A percentile compares a stretch with the other conserved stretches of the same genome.
phyloP scores from a whole-genome alignment of 169 alveolate genomes.

The Plasmodium falciparum region DNA sequence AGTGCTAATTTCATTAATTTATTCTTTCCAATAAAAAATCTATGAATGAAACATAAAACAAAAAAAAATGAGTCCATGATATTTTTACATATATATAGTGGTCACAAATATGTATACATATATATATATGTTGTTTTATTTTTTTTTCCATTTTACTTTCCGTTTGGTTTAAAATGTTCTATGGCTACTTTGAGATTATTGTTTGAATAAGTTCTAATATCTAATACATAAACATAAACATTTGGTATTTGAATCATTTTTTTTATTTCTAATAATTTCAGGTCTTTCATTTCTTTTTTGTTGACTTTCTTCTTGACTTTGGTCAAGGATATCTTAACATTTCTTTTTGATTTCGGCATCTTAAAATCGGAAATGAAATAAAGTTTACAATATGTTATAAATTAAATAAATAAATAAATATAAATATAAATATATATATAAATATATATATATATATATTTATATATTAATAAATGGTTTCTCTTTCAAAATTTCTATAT shows the following conservation, averaged over 20 bases:
- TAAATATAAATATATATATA: too few relatives aligned
- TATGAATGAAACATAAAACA: neutral
- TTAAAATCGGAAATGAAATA: neutral
- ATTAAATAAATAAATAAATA: too few relatives aligned
- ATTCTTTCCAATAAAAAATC: conserved; percentile 74
- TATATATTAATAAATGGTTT: too few relatives aligned
- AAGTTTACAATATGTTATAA: too few relatives aligned
- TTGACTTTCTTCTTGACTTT: conserved; percentile 72
- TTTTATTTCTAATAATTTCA: conserved; percentile 36
- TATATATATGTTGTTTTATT: conserved; percentile 1
- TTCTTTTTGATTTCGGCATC: conserved; percentile 77
- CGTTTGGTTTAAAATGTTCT: conserved; percentile 71
- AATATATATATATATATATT: too few relatives aligned
- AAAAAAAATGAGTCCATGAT: neutral
- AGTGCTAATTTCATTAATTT: conserved; percentile 74
- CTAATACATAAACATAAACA: conserved; percentile 53
- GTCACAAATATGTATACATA: neutral
- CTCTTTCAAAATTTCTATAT: too few relatives aligned
- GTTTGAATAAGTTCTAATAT: conserved; percentile 65
- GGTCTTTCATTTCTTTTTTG: conserved; percentile 63
- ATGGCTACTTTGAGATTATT: conserved; percentile 62
- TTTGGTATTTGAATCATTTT: conserved; percentile 52
- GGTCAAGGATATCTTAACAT: conserved; percentile 55
- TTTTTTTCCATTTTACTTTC: conserved; percentile 29
- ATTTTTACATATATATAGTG: too few relatives aligned